Evolutionary conservation across 306 rosid species (phyloP), one percentile per base, ranked within the genome.

Genomic region (Comarum palustre): DNA sequence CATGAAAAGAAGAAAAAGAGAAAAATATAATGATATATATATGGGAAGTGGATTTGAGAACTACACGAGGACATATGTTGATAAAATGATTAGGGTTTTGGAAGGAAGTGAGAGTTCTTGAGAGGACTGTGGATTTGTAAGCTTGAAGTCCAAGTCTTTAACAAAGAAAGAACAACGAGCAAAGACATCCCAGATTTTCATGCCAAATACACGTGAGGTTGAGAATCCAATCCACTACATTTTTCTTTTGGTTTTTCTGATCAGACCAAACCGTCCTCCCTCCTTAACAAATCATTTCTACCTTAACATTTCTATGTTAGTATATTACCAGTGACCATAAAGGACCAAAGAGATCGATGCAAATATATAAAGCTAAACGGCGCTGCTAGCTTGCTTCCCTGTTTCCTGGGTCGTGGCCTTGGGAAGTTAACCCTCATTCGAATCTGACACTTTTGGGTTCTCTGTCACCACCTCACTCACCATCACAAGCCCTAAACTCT

Each of bases 111-210:
- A 15, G 51, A 24, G 51, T 38, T 57, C 34, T 64, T 58, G 72
- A 84, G 82, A 78, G 87, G 84, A 73, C 73, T 81, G 82, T 79
- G 87, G 84, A 73, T 75, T 81, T 69, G 86, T 75, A 75, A 75
- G 82, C 77, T 86, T 88, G 60, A 69, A 75, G 65, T 51, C 75
- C 82, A 84, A 41, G 46, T 14, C 29, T 31, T 51, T 11, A 5
- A 22, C 47, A n/a, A 39, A 54, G 52, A 54, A 69, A 67, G 57
- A 66, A 79, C 25, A 39, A 39, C 41, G 62, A 74, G 42, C 32
- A 69, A 79, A 47, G 54, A 83, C 90, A 83, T 88, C 87, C 90
- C 98, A 71, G 82, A 84, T 90, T 88, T 92, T 84, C 96, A 92
- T 95, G 92, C 72, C 38, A 78, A 78, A 62, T 74, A 64, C 96